These are phyloP conservation scores for Elongisporangium undulatum DNA, from an alignment of 352 stramenopile genomes.

Conservation along the genomic window DNA sequence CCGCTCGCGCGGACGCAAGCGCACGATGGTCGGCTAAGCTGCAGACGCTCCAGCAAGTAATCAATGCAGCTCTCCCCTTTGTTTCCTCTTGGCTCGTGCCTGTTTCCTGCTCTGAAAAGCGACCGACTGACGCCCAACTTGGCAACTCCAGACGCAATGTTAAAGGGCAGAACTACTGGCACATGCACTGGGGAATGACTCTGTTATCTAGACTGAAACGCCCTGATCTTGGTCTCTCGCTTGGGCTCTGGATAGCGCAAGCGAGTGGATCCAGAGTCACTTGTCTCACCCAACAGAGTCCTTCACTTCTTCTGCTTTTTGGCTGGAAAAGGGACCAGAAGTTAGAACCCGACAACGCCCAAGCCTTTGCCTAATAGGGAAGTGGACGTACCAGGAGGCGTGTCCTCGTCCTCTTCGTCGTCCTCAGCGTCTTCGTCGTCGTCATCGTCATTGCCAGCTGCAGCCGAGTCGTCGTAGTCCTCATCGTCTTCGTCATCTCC, in stretches of 20 bases:
- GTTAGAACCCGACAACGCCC: too few species aligned
- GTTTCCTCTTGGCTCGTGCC: not conserved
- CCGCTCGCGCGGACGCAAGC: conserved; percentile 84
- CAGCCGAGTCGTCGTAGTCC: conserved; percentile 19
- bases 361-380: not conserved
- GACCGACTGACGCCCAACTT: too few species aligned
- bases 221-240: not conserved
- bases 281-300: not conserved
- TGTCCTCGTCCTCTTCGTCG: conserved; percentile 32
- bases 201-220: not conserved
- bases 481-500: conserved; percentile 40
- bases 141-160: not conserved
- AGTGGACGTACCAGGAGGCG: conserved; percentile 32
- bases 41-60: not conserved
- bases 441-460: conserved; percentile 37
- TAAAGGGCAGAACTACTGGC: not conserved
- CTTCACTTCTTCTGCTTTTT: conserved; percentile 70
- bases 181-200: not conserved
- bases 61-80: not conserved
- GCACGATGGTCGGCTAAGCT: conserved; percentile 86
- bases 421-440: conserved; percentile 41
- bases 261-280: not conserved
- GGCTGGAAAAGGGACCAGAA: too few species aligned
- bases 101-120: not conserved
- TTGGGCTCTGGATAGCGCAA: not conserved